Percentiles rank a stretch among this genome's conserved stretches.
These are phyloP conservation scores for Barnettozyma salicaria DNA, from an alignment of 805 yeast species.

Conservation along the genomic window DNA sequence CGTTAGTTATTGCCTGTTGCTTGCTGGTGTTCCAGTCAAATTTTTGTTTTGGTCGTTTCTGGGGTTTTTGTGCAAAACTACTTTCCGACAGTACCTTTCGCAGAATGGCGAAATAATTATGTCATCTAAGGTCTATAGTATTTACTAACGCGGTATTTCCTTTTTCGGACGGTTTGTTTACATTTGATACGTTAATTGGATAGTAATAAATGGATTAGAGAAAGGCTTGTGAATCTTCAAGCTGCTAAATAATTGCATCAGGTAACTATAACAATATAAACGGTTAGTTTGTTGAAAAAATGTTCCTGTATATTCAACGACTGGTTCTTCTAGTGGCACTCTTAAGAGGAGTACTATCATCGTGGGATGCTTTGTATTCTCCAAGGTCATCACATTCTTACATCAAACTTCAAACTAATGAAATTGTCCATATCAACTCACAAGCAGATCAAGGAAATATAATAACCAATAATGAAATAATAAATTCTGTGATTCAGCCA, in stretches of 20 bases:
- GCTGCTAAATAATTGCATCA: too few species aligned
- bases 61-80: too few species aligned
- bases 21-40: too few species aligned
- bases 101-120: background rate
- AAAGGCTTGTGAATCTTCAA: background rate
- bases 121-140: too few species aligned
- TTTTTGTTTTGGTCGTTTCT: too few species aligned
- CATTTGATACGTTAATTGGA: background rate
- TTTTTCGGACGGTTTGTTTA: conserved; percentile 7
- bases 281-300: too few species aligned
- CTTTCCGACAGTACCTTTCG: too few species aligned
- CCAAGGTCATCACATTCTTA: conserved; percentile 16
- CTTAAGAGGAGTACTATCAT: background rate
- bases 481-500: conserved; percentile 7
- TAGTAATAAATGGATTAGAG: background rate
- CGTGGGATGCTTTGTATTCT: conserved; percentile 19
- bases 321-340: conserved; percentile 1
- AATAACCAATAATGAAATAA: conserved; percentile 2
- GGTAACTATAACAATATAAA: too few species aligned
- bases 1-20: too few species aligned
- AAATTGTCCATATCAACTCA: conserved; percentile 15
- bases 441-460: background rate
- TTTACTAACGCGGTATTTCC: too few species aligned
- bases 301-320: too few species aligned
- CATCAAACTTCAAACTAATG: conserved; percentile 20